A percentile compares a stretch with the other conserved stretches of the same genome.
Evolutionary conservation across 306 rosid genomes (phyloP).

Genomic region (Gastrolobium villosum): DNA sequence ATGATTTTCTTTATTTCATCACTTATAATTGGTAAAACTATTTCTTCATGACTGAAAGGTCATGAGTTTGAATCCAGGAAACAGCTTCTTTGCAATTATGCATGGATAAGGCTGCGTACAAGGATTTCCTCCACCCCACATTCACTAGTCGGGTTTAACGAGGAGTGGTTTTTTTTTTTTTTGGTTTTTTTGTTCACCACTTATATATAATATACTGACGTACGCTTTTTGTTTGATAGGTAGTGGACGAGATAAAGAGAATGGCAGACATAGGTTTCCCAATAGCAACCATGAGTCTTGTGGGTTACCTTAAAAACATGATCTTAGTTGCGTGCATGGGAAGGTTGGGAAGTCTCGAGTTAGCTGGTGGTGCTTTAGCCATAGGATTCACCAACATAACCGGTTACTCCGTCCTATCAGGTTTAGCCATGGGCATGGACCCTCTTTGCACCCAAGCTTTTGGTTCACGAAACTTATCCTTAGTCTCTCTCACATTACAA

Average conservation of each 20-base stretch:
- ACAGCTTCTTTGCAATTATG: too few relatives aligned
- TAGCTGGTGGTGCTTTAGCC: slow-evolving; percentile 84
- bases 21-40: too few relatives aligned
- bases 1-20: slow-evolving; percentile 30
- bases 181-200: too few relatives aligned
- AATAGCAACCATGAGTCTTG: slow-evolving; percentile 71
- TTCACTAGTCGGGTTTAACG: too few relatives aligned
- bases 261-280: slow-evolving; percentile 78
- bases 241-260: slow-evolving; percentile 74
- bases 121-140: too few relatives aligned
- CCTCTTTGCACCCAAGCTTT: slow-evolving; percentile 79
- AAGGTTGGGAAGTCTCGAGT: slow-evolving; percentile 74
- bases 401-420: slow-evolving; percentile 79
- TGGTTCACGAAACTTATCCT: slow-evolving; percentile 70
- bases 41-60: too few relatives aligned
- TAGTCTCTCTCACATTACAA: slow-evolving; percentile 62
- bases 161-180: too few relatives aligned
- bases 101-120: too few relatives aligned
- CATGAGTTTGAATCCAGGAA: too few relatives aligned
- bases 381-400: slow-evolving; percentile 86
- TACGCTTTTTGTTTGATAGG: slow-evolving; percentile 50
- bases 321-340: slow-evolving; percentile 80
- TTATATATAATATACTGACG: too few relatives aligned
- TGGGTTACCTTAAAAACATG: slow-evolving; percentile 82
- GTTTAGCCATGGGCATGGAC: slow-evolving; percentile 87